phyloP scores from a whole-genome alignment of 1,284 basidiomycete genomes.

The Moniliella sp. region DNA sequence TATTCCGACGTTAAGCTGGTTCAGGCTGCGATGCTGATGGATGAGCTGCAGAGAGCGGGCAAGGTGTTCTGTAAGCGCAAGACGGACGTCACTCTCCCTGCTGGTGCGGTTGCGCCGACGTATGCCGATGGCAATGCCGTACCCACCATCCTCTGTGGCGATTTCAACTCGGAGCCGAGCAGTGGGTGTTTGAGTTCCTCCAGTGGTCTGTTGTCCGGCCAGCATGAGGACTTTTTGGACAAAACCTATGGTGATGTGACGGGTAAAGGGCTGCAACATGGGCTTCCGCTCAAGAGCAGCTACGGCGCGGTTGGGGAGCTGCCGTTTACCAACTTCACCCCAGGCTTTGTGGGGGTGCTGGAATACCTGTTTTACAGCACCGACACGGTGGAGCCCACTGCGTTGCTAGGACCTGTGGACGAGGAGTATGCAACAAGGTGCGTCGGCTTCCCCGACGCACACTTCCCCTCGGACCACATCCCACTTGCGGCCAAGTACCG shows the following conservation, averaged over 20 bases:
- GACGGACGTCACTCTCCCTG: constrained; percentile 41
- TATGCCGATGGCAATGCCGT: constrained; percentile 70
- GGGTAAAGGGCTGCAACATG: constrained; percentile 59
- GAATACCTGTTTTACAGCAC: constrained; percentile 87
- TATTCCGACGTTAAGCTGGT: constrained; percentile 93
- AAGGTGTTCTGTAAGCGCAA: constrained; percentile 65
- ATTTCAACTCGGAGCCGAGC: constrained; percentile 70
- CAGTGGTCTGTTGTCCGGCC: constrained; percentile 43
- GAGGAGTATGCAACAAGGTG: constrained; percentile 61
- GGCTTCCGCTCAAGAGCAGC: constrained; percentile 58
- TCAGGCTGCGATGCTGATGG: constrained; percentile 71
- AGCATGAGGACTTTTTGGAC: constrained; percentile 77
- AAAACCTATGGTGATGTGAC: constrained; percentile 82
- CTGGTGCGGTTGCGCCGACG: constrained; percentile 28
- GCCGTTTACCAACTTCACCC: constrained; percentile 72
- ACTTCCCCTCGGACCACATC: constrained; percentile 47
- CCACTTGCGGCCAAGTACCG: no score
- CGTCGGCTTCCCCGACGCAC: constrained; percentile 86
- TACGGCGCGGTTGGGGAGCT: constrained; percentile 41
- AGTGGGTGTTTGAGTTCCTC: constrained; percentile 86
- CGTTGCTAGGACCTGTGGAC: constrained; percentile 75
- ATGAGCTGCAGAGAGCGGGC: constrained; percentile 73
- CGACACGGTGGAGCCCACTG: constrained; percentile 54
- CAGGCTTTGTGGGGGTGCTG: constrained; percentile 43
- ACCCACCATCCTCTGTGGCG: constrained; percentile 70